These are phyloP conservation scores for Russula lepida DNA, from an alignment of 768 basidiomycete genomes.

Conservation along the genomic window DNA sequence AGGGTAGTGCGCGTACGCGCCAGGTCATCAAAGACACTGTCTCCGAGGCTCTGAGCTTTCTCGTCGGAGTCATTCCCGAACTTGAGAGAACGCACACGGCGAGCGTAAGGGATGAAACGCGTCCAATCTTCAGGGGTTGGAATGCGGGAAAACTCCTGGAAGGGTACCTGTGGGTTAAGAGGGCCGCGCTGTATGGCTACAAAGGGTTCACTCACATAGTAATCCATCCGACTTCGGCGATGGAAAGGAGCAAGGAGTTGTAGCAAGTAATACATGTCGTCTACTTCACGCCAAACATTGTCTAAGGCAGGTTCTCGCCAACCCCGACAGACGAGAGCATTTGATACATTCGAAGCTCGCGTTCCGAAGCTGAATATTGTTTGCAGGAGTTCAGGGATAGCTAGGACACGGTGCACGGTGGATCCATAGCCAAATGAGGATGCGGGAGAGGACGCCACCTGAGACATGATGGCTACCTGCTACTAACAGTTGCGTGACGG, in stretches of 20 bases:
- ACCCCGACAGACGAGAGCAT: conserved; percentile 14
- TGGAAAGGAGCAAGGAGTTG: conserved; percentile 8
- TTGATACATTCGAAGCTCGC: conserved; percentile 6
- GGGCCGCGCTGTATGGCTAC: background rate
- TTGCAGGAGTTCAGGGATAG: conserved; percentile 18
- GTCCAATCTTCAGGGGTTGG: conserved; percentile 19
- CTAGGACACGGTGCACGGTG: conserved; percentile 11
- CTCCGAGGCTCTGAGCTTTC: background rate
- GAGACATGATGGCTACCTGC: background rate
- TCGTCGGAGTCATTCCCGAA: background rate
- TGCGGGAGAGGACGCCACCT: background rate
- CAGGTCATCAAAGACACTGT: conserved; percentile 16
- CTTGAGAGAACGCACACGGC: conserved; percentile 18
- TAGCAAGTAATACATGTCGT: conserved; percentile 13
- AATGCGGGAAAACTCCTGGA: conserved; percentile 6
- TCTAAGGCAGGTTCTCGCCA: conserved; percentile 18
- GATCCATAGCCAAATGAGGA: conserved; percentile 18
- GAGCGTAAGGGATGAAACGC: conserved; percentile 18
- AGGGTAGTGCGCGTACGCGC: conserved; percentile 20
- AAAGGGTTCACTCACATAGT: background rate
- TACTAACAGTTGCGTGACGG: background rate
- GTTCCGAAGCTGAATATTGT: conserved; percentile 16
- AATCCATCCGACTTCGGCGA: background rate
- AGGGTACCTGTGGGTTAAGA: background rate
- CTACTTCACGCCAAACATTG: conserved; percentile 16